Conservation (phyloP, 2,329 filamentous ascomycete genomes). For the Aschersonia sp. region DNA sequence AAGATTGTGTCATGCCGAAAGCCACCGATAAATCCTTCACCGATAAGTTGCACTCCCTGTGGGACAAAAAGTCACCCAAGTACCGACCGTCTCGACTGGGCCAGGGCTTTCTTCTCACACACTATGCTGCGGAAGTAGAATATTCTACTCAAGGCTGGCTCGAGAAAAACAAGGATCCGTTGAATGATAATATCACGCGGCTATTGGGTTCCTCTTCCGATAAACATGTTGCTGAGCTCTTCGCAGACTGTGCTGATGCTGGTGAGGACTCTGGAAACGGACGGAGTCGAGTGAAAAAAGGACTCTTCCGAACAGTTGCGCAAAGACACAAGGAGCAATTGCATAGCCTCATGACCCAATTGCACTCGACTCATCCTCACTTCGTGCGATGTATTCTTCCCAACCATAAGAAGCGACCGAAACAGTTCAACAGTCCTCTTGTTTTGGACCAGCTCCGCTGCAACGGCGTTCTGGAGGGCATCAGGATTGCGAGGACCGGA, state of each 20-base stretch:
- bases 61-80: conserved; percentile 92
- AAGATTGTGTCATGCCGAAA: conserved; percentile 98
- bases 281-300: conserved; percentile 82
- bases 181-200: conserved; percentile 93
- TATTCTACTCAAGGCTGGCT: conserved; percentile 92
- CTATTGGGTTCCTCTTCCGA: conserved; percentile 72
- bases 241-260: conserved; percentile 71
- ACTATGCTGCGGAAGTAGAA: conserved; percentile 95
- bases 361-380: conserved; percentile 93
- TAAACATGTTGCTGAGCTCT: conserved; percentile 69
- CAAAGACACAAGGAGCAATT: conserved; percentile 96
- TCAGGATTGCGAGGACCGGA: conserved; percentile 88
- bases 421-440: conserved; percentile 81
- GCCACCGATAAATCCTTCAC: conserved; percentile 95
- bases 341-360: conserved; percentile 86
- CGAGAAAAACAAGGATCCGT: conserved; percentile 96
- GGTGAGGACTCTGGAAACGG: conserved; percentile 59
- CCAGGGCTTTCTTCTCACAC: conserved; percentile 89
- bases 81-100: conserved; percentile 78
- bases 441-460: conserved; percentile 95
- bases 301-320: conserved; percentile 88
- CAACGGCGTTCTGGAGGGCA: conserved; percentile 98
- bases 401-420: conserved; percentile 94
- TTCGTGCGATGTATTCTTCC: conserved; percentile 96
- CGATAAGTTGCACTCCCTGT: conserved; percentile 90